Conservation (phyloP, 805 yeast genomes). For the Saccharomycopsis schoenii region DNA sequence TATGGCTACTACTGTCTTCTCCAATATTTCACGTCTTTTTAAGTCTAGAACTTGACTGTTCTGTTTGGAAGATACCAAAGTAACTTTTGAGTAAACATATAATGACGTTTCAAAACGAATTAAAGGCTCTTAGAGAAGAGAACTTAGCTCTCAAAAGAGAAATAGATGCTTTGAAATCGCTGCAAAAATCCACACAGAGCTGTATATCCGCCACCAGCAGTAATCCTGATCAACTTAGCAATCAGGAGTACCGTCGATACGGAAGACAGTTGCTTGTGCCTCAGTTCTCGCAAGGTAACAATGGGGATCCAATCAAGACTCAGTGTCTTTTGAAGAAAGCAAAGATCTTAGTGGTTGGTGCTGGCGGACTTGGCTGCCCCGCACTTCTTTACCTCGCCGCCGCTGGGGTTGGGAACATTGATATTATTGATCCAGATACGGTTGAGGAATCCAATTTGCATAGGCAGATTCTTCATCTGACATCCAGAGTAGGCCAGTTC, state of each 20-base stretch:
- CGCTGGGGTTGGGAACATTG: slow-evolving; percentile 78
- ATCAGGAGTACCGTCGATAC: slow-evolving; percentile 71
- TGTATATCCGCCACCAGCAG: too few relatives aligned
- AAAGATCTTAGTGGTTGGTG: slow-evolving; percentile 74
- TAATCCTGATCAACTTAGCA: slow-evolving; percentile 22
- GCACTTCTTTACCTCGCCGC: slow-evolving; percentile 77
- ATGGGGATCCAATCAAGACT: slow-evolving; percentile 23
- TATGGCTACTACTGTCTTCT: too few relatives aligned
- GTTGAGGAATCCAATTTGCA: slow-evolving; percentile 85
- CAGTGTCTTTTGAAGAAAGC: slow-evolving; percentile 53
- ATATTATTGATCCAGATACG: slow-evolving; percentile 77
- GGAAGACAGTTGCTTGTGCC: slow-evolving; percentile 96
- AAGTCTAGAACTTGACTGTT: too few relatives aligned
- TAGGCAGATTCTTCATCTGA: slow-evolving; percentile 75
- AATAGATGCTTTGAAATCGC: background rate
- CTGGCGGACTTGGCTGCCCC: slow-evolving; percentile 96
- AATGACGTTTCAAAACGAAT: background rate
- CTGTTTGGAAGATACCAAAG: background rate
- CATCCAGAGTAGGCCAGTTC: slow-evolving; percentile 51
- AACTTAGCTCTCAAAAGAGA: background rate
- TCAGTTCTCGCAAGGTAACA: slow-evolving; percentile 31
- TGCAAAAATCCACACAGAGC: background rate
- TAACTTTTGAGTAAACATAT: background rate
- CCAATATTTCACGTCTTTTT: too few relatives aligned
- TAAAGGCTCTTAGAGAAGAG: slow-evolving; percentile 1